phyloP scores from a whole-genome alignment of 805 yeast species.

The Zygosaccharomyces bailii region DNA sequence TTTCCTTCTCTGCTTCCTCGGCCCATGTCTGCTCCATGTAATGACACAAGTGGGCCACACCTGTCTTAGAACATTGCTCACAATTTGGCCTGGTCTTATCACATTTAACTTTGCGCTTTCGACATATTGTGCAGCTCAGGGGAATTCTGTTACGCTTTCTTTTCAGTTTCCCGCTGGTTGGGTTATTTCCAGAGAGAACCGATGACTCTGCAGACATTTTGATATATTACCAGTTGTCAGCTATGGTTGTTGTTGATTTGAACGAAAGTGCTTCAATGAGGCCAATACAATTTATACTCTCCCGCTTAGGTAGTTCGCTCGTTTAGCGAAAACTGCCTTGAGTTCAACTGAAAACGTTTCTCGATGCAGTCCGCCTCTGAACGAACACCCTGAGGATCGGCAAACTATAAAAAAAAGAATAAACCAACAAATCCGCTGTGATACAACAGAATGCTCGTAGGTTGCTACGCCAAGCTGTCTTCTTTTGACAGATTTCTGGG shows the following conservation, averaged over 20 bases:
- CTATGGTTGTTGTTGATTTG: not conserved
- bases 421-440: not conserved
- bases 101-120: conserved; percentile 49
- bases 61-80: conserved; percentile 53
- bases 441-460: not conserved
- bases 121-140: conserved; percentile 46
- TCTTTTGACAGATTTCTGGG: too few relatives aligned
- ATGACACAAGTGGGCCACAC: conserved; percentile 55
- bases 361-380: not conserved
- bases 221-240: not conserved
- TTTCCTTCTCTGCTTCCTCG: conserved; percentile 44
- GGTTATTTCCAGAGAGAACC: conserved; percentile 4
- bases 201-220: conserved; percentile 15
- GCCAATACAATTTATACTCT: not conserved
- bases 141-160: conserved; percentile 48
- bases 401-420: not conserved
- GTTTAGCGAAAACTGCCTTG: not conserved
- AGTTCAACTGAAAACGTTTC: not conserved
- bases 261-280: not conserved
- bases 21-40: conserved; percentile 63
- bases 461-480: not conserved
- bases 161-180: conserved; percentile 20
- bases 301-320: not conserved
- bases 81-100: conserved; percentile 54
- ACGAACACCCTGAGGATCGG: not conserved